phyloP scores from a whole-genome alignment of 306 rosid species.

The Cicer yamashitae region DNA sequence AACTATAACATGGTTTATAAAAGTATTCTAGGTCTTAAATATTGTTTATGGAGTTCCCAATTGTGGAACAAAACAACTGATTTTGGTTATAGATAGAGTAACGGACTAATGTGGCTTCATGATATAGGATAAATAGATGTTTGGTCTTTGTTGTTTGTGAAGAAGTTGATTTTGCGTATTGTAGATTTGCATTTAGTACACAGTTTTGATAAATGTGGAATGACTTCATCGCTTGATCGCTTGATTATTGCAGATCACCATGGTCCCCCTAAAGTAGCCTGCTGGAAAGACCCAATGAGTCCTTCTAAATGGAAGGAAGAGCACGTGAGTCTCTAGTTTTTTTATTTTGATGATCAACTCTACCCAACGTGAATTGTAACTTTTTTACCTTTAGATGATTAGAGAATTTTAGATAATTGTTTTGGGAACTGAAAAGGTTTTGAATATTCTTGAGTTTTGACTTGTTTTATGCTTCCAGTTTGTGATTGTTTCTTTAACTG shows the following conservation, averaged over 20 bases:
- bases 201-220: constrained; percentile 15
- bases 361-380: not conserved
- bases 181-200: not conserved
- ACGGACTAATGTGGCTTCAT: constrained; percentile 17
- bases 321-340: constrained; percentile 70
- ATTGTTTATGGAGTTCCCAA: constrained; percentile 6
- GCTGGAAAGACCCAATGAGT: constrained; percentile 87
- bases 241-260: constrained; percentile 77
- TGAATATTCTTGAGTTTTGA: constrained; percentile 39
- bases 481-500: constrained; percentile 77
- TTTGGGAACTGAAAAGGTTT: not conserved
- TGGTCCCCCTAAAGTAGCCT: constrained; percentile 75
- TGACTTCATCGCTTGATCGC: constrained; percentile 31
- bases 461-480: constrained; percentile 62
- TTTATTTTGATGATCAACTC: constrained; percentile 26
- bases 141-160: constrained; percentile 21
- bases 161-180: constrained; percentile 8
- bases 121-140: not conserved
- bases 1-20: not conserved
- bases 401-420: not conserved
- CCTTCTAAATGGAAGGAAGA: constrained; percentile 99
- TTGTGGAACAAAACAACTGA: not conserved
- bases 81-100: constrained; percentile 7
- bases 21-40: constrained; percentile 24
- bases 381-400: constrained; percentile 27